Evolutionary conservation across 371 early-diverging fungal genomes (phyloP).

Genomic region (Saksenaea oblongispora): DNA sequence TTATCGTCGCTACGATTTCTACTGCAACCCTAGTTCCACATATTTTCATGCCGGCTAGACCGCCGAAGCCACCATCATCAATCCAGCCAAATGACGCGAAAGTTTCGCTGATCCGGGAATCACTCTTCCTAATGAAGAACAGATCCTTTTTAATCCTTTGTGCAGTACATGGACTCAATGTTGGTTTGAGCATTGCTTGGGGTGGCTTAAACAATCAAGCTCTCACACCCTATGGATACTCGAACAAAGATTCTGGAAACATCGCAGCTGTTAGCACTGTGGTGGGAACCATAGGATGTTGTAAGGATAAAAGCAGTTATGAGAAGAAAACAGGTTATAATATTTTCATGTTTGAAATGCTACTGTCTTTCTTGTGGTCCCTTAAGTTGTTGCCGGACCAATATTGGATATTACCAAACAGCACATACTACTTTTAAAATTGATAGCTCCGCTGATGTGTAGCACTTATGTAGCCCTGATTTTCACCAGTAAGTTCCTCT

Average conservation of each 20-base stretch:
- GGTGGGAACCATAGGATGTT: slow-evolving; percentile 55
- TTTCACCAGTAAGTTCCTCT: slow-evolving; percentile 42
- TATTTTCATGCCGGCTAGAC: slow-evolving; percentile 47
- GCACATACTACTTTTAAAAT: slow-evolving; percentile 46
- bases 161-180: slow-evolving; percentile 55
- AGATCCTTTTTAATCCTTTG: slow-evolving; percentile 57
- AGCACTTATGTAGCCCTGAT: slow-evolving; percentile 51
- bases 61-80: slow-evolving; percentile 42
- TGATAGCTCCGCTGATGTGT: slow-evolving; percentile 53
- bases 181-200: slow-evolving; percentile 68
- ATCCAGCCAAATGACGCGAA: not conserved
- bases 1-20: slow-evolving; percentile 50
- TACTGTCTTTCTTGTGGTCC: too few species aligned
- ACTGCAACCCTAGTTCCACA: slow-evolving; percentile 48
- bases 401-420: slow-evolving; percentile 57
- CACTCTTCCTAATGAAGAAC: slow-evolving; percentile 50
- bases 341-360: not conserved
- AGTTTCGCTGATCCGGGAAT: slow-evolving; percentile 43
- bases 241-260: slow-evolving; percentile 57
- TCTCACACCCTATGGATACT: slow-evolving; percentile 66
- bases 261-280: slow-evolving; percentile 58
- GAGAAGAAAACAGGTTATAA: not conserved
- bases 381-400: slow-evolving; percentile 45
- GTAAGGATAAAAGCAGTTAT: slow-evolving; percentile 18
- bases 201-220: slow-evolving; percentile 62